Evolutionary conservation across 176 grass and related monocot species (phyloP).

Genomic region (Hordeum vulgare): MorexV3_pseudomolecules_assembly NC_058522.1:534446021-534446520

Average conservation of each 20-base stretch:
- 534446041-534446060: conserved; percentile 66
- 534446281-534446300: neutral
- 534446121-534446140: conserved; percentile 16
- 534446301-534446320: neutral
- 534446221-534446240: neutral
- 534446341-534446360: neutral
- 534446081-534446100: conserved; percentile 69
- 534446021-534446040: conserved; percentile 57
- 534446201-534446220: conserved; percentile 30
- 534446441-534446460: neutral
- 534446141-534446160: neutral
- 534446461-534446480: neutral
- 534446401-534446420: neutral
- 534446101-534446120: conserved; percentile 43
- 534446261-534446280: neutral
- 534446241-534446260: neutral
- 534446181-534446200: conserved; percentile 14
- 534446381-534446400: neutral
- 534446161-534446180: conserved; percentile 9
- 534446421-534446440: neutral
- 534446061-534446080: conserved; percentile 64
- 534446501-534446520: neutral
- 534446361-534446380: neutral
- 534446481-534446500: neutral
- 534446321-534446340: neutral